Conservation (phyloP, 768 basidiomycete genomes). For the Candolleomyces efflorescens region DNA sequence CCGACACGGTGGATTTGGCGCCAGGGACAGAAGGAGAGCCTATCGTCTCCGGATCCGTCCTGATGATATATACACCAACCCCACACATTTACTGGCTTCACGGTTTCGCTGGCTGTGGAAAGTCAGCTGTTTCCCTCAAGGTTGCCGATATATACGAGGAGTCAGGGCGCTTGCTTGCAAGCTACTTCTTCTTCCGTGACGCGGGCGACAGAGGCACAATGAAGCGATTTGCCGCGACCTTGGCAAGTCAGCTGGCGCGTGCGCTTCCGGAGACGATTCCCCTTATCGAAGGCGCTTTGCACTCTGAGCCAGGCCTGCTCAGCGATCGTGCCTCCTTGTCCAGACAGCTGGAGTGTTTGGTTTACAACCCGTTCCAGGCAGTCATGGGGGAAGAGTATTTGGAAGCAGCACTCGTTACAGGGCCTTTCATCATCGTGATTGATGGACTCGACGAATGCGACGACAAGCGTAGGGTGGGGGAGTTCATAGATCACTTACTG, state of each 20-base stretch:
- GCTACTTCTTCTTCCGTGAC: neutral
- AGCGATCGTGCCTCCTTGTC: neutral
- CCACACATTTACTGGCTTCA: neutral
- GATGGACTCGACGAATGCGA: slow-evolving; percentile 1
- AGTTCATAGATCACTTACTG: neutral
- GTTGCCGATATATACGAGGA: neutral
- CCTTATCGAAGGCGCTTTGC: neutral
- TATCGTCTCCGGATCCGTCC: neutral
- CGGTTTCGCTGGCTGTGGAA: neutral
- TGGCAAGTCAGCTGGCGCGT: neutral
- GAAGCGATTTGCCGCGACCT: neutral
- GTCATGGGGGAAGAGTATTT: neutral
- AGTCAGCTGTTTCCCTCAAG: neutral
- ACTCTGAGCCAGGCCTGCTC: neutral
- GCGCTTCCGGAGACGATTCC: neutral
- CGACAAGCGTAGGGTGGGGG: neutral
- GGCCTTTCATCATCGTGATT: neutral
- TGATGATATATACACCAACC: neutral
- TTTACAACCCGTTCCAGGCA: neutral
- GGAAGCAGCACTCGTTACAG: too few species aligned
- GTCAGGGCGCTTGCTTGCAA: neutral
- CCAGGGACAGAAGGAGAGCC: too few species aligned
- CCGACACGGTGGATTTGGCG: neutral
- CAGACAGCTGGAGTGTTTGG: neutral
- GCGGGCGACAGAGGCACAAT: neutral